Evolutionary conservation across 2,329 filamentous ascomycete species (phyloP).

Genomic region (Grosmannia penicillata): DNA sequence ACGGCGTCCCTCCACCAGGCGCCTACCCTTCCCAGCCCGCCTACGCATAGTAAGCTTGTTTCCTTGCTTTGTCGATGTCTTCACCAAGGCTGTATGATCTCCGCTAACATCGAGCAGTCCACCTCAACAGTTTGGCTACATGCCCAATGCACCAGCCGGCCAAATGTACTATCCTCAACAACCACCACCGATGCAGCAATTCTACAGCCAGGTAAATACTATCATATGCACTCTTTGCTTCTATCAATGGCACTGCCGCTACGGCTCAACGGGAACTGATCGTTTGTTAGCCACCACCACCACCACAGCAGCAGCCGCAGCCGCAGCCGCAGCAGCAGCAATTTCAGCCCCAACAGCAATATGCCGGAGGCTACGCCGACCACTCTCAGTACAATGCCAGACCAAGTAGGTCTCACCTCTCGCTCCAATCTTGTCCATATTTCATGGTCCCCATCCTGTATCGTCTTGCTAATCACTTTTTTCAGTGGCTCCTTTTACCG

Average conservation of each 20-base stretch:
- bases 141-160: conserved; percentile 23
- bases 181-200: conserved; percentile 30
- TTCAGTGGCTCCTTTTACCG: background rate
- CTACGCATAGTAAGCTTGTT: conserved; percentile 5
- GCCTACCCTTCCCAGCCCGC: conserved; percentile 5
- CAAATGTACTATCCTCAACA: conserved; percentile 24
- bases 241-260: background rate
- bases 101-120: background rate
- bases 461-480: background rate
- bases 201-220: conserved; percentile 23
- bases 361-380: background rate
- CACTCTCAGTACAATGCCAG: conserved; percentile 23
- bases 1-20: conserved; percentile 6
- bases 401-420: background rate
- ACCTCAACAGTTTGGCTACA: conserved; percentile 29
- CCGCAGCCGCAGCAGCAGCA: background rate
- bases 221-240: background rate
- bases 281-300: background rate
- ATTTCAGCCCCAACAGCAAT: conserved; percentile 3
- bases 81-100: too few species aligned
- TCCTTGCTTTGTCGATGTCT: background rate
- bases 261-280: background rate
- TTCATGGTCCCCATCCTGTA: too few species aligned
- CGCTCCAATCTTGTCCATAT: too few species aligned
- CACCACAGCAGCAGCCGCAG: background rate